A percentile compares a stretch with the other conserved stretches of the same genome.
Evolutionary conservation across 1,284 basidiomycete species (phyloP).

Genomic region (Leccinum huronense): DNA sequence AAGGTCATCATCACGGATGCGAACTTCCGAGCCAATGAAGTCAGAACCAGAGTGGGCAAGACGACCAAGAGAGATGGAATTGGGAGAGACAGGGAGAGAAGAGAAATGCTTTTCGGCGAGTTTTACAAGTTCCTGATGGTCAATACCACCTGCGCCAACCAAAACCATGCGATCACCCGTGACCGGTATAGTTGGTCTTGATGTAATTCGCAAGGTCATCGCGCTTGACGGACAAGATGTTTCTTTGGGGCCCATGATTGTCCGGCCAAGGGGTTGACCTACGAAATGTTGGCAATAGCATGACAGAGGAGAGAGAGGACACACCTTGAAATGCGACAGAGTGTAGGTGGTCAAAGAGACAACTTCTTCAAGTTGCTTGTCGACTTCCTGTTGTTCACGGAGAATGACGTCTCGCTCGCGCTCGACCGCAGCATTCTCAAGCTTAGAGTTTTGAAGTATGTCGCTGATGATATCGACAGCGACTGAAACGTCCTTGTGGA

Average conservation of each 20-base stretch:
- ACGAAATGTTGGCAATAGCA: slow-evolving; percentile 16
- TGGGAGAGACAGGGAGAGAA: slow-evolving; percentile 81
- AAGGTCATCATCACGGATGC: slow-evolving; percentile 90
- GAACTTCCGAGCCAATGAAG: slow-evolving; percentile 95
- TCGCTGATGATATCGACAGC: slow-evolving; percentile 98
- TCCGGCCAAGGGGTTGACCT: slow-evolving; percentile 94
- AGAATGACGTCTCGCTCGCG: slow-evolving; percentile 97
- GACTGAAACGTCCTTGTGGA: slow-evolving; percentile 91
- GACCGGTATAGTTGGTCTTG: slow-evolving; percentile 81
- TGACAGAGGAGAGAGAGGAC: slow-evolving; percentile 25
- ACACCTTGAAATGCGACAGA: slow-evolving; percentile 92
- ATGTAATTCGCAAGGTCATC: slow-evolving; percentile 92
- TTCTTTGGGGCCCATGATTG: slow-evolving; percentile 96
- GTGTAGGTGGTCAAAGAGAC: slow-evolving; percentile 96
- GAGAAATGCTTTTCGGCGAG: slow-evolving; percentile 95
- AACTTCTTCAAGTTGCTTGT: slow-evolving; percentile 98
- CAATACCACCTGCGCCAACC: slow-evolving; percentile 94
- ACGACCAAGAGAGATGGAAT: slow-evolving; percentile 87
- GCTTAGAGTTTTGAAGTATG: slow-evolving; percentile 97
- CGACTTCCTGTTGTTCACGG: slow-evolving; percentile 98
- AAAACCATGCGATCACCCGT: slow-evolving; percentile 99
- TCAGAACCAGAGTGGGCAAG: slow-evolving; percentile 71
- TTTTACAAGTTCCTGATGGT: slow-evolving; percentile 91
- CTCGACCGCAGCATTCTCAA: slow-evolving; percentile 88
- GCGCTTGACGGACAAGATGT: slow-evolving; percentile 95